A percentile compares a stretch with the other conserved stretches of the same genome.
Evolutionary conservation across 2,329 filamentous ascomycete species (phyloP).

Genomic region (Westerdykella aurantiaca): DNA sequence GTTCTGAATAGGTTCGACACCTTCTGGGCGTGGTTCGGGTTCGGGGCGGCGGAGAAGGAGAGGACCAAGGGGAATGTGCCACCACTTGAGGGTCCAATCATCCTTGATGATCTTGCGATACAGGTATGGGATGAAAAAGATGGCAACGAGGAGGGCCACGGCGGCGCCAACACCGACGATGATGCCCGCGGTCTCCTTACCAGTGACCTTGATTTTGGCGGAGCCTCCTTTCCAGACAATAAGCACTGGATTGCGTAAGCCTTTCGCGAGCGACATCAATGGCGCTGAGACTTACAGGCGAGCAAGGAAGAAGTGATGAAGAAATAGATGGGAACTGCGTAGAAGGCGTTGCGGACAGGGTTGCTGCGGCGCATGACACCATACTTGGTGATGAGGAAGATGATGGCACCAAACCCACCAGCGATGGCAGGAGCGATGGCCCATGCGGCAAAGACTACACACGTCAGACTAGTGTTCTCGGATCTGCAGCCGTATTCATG

Average conservation of each 20-base stretch:
- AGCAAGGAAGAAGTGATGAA: slow-evolving; percentile 51
- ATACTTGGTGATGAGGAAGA: slow-evolving; percentile 55
- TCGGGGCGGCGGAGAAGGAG: slow-evolving; percentile 45
- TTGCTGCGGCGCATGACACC: slow-evolving; percentile 50
- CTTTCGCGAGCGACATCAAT: slow-evolving; percentile 21
- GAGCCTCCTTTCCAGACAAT: slow-evolving; percentile 45
- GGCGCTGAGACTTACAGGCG: slow-evolving; percentile 35
- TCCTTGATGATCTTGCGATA: slow-evolving; percentile 55
- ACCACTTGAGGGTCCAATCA: slow-evolving; percentile 56
- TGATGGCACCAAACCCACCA: slow-evolving; percentile 48
- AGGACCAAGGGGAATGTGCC: slow-evolving; percentile 50
- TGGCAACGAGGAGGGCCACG: slow-evolving; percentile 45
- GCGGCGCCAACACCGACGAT: slow-evolving; percentile 50
- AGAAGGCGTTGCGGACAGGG: slow-evolving; percentile 50
- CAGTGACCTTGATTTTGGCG: slow-evolving; percentile 44
- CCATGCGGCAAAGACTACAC: slow-evolving; percentile 56
- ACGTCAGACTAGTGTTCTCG: neutral
- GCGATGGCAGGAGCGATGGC: slow-evolving; percentile 55
- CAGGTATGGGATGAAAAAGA: slow-evolving; percentile 56
- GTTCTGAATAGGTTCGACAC: slow-evolving; percentile 43
- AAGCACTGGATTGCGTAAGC: slow-evolving; percentile 15
- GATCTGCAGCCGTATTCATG: neutral
- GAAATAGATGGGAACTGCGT: slow-evolving; percentile 53
- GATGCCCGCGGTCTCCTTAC: slow-evolving; percentile 47
- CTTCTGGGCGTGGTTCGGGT: slow-evolving; percentile 38